These are phyloP conservation scores for Eucalyptus cloeziana DNA, from an alignment of 345 rosid species.

Conservation along the genomic window DNA sequence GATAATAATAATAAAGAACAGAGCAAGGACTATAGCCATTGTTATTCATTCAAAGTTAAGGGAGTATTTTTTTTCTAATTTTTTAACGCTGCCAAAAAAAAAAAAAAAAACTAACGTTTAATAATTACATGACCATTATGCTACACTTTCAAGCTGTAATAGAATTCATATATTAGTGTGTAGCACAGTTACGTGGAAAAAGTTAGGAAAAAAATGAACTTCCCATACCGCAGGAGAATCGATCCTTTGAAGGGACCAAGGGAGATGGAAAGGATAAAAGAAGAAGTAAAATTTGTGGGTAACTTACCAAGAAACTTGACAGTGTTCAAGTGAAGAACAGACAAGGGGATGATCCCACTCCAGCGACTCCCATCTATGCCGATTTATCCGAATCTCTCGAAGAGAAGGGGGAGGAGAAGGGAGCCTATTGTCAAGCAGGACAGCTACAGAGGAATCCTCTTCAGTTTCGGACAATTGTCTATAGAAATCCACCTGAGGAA, in stretches of 20 bases:
- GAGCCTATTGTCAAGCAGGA: no score
- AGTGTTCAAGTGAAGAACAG: no score
- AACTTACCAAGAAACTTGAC: no score
- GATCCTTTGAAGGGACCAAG: neutral
- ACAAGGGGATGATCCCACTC: no score
- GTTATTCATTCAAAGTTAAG: neutral
- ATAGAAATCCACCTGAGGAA: no score
- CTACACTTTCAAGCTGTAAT: neutral
- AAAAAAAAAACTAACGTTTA: neutral
- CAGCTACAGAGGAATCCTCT: no score
- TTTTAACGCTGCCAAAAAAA: neutral
- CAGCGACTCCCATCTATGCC: no score
- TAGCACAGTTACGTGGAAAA: neutral
- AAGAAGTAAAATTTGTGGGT: no score
- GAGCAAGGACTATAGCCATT: neutral
- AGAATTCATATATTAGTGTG: neutral
- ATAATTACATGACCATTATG: neutral
- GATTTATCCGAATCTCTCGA: no score
- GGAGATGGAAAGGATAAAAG: neutral
- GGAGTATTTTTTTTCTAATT: neutral
- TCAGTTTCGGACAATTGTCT: no score
- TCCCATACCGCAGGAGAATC: neutral
- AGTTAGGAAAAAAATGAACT: neutral
- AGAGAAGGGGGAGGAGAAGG: no score
- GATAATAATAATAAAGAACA: no score